These are phyloP conservation scores for Paracamarosporium sp. DNA, from an alignment of 2,329 filamentous ascomycete species.

Conservation along the genomic window DNA sequence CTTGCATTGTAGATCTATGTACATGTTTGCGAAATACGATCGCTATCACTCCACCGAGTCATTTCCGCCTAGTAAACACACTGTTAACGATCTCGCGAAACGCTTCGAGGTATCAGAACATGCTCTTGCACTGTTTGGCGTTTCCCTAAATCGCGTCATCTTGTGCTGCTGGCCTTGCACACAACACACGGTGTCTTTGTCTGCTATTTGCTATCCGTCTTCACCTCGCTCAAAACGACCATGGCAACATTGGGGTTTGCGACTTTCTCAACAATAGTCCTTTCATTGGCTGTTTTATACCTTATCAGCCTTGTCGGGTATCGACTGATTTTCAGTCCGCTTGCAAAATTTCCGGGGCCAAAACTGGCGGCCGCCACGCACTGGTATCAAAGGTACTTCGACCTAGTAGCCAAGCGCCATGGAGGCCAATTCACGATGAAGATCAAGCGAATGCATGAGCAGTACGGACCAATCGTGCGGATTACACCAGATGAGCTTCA, in stretches of 20 bases:
- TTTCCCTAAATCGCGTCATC: neutral
- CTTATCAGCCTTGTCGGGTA: conserved; percentile 8
- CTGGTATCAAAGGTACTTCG: conserved; percentile 18
- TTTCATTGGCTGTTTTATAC: conserved; percentile 14
- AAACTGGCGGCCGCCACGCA: conserved; percentile 21
- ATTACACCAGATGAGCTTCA: conserved; percentile 17
- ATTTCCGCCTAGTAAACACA: neutral
- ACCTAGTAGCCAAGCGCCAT: conserved; percentile 11
- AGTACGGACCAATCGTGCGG: conserved; percentile 14
- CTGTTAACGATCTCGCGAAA: neutral
- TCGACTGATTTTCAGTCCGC: conserved; percentile 13
- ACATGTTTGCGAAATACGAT: neutral
- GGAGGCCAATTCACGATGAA: conserved; percentile 10
- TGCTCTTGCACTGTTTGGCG: neutral
- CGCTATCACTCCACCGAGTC: neutral
- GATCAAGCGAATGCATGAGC: neutral
- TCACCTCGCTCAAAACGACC: neutral
- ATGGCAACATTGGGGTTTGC: neutral
- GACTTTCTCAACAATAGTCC: neutral
- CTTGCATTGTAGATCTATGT: neutral
- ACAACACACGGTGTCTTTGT: neutral
- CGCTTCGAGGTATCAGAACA: neutral
- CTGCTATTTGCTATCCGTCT: neutral
- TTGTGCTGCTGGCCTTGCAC: neutral
- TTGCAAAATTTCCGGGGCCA: conserved; percentile 20